Conservation (phyloP, 2,329 filamentous ascomycete genomes). For the Fusarium protoensiforme region DNA sequence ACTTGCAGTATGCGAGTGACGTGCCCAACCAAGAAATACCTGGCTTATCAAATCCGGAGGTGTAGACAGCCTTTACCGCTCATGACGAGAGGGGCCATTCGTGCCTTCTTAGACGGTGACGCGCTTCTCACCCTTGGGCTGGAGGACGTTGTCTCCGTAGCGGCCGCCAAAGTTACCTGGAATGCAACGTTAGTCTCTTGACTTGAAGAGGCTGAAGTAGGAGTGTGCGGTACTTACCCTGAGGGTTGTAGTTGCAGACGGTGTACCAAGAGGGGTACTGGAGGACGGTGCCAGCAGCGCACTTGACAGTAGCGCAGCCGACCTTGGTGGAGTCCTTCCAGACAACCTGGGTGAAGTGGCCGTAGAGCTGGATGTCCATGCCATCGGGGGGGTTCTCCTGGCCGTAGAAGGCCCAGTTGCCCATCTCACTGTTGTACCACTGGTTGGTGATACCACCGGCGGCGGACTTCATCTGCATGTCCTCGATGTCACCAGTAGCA, state of each 20-base stretch:
- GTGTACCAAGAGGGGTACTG: conserved; percentile 74
- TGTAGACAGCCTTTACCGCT: conserved; percentile 23
- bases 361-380: conserved; percentile 72
- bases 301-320: conserved; percentile 76
- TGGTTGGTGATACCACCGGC: conserved; percentile 78
- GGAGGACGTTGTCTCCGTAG: conserved; percentile 62
- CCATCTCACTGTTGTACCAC: conserved; percentile 89
- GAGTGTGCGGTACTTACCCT: conserved; percentile 65
- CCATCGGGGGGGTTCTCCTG: conserved; percentile 65
- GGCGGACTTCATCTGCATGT: conserved; percentile 63
- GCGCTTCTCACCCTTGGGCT: conserved; percentile 46
- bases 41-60: conserved; percentile 9
- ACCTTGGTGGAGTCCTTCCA: conserved; percentile 53
- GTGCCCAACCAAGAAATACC: conserved; percentile 26
- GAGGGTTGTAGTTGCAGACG: conserved; percentile 86
- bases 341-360: conserved; percentile 61
- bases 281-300: conserved; percentile 60
- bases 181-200: not conserved
- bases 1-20: conserved; percentile 25
- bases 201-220: not conserved
- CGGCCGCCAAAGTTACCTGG: conserved; percentile 64
- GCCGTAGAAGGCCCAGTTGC: conserved; percentile 70
- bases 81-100: conserved; percentile 6
- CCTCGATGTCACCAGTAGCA: conserved; percentile 51
- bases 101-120: conserved; percentile 41